Evolutionary conservation across 2,329 filamentous ascomycete genomes (phyloP).

Genomic region (Bipolaris cookei): DNA sequence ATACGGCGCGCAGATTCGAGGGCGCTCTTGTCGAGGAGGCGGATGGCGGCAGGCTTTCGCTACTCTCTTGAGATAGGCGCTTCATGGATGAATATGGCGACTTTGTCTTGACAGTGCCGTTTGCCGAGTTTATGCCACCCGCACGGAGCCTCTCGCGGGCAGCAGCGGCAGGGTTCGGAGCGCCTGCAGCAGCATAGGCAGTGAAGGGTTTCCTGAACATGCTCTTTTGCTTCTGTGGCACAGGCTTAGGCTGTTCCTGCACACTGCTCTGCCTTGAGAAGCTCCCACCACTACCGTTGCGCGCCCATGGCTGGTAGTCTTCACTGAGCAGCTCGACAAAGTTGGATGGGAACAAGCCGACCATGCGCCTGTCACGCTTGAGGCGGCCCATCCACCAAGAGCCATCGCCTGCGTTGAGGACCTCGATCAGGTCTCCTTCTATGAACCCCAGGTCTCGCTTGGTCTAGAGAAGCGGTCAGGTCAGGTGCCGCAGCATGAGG

Average conservation of each 20-base stretch:
- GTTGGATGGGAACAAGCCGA: slow-evolving; percentile 95
- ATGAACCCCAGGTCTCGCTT: slow-evolving; percentile 96
- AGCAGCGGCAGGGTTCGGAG: slow-evolving; percentile 52
- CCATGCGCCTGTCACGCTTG: slow-evolving; percentile 85
- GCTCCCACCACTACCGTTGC: slow-evolving; percentile 55
- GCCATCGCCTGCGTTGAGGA: slow-evolving; percentile 94
- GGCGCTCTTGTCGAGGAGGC: slow-evolving; percentile 29
- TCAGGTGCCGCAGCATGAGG: slow-evolving; percentile 13
- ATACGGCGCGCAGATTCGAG: slow-evolving; percentile 49
- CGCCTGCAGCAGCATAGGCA: slow-evolving; percentile 59
- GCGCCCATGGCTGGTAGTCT: slow-evolving; percentile 78
- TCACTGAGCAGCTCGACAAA: slow-evolving; percentile 91
- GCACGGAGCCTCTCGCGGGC: slow-evolving; percentile 45
- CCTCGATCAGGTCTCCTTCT: slow-evolving; percentile 97
- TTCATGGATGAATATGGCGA: slow-evolving; percentile 61
- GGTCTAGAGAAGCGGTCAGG: slow-evolving; percentile 58
- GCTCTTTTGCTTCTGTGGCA: slow-evolving; percentile 58
- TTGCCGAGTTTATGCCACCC: slow-evolving; percentile 38
- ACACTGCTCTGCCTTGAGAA: slow-evolving; percentile 60
- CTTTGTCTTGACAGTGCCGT: slow-evolving; percentile 50
- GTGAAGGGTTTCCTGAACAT: slow-evolving; percentile 69
- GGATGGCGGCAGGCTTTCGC: slow-evolving; percentile 38
- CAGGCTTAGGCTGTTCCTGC: slow-evolving; percentile 54
- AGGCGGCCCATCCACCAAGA: slow-evolving; percentile 98
- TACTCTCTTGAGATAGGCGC: slow-evolving; percentile 49